Evolutionary conservation across 331 rosid species (phyloP).

Genomic region (Quercus lobata): DNA sequence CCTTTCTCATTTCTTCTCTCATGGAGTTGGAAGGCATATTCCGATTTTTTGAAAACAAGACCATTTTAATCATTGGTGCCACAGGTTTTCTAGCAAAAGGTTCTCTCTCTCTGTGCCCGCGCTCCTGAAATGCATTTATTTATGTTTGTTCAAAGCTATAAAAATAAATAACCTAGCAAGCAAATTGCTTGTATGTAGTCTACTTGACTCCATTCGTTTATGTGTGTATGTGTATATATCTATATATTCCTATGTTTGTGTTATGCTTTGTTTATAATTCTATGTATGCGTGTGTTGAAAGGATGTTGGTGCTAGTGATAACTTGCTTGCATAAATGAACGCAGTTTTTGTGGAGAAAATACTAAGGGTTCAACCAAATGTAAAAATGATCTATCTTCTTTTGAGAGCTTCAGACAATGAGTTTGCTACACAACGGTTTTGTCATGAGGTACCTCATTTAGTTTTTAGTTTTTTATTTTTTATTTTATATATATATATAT

Average conservation of each 20-base stretch:
- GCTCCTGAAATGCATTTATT: too few species aligned
- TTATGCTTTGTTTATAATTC: too few species aligned
- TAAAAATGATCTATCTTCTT: slow-evolving; percentile 16
- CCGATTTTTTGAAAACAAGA: slow-evolving; percentile 5
- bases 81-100: slow-evolving; percentile 24
- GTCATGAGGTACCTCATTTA: background rate
- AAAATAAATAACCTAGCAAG: too few species aligned
- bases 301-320: too few species aligned
- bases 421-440: slow-evolving; percentile 6
- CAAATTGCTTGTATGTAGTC: too few species aligned
- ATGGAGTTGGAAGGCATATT: background rate
- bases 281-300: too few species aligned
- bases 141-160: too few species aligned
- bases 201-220: too few species aligned
- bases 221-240: too few species aligned
- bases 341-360: slow-evolving; percentile 30
- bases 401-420: slow-evolving; percentile 12
- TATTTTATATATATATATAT: too few species aligned
- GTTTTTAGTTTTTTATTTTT: too few species aligned
- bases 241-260: too few species aligned
- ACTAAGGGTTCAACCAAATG: slow-evolving; percentile 7
- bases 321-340: background rate
- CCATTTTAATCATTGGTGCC: slow-evolving; percentile 15
- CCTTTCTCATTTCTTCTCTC: background rate
- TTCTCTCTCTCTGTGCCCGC: background rate